Evolutionary conservation across 306 rosid genomes (phyloP), one percentile per base, ranked within the genome.

Genomic region (Cucurbita moschata): DNA sequence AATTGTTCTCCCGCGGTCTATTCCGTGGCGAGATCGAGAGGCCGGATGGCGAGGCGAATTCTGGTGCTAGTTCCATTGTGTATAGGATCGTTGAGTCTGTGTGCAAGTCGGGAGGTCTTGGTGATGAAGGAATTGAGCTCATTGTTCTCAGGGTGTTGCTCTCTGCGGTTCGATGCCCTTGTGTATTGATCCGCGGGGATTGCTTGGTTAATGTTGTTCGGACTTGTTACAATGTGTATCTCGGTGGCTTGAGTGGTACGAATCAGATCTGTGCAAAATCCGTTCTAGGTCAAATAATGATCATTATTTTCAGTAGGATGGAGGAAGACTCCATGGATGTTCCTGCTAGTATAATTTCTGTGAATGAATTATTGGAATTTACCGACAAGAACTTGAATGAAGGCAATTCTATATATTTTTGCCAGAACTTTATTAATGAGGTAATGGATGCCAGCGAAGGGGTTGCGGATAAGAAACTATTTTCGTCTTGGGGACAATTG

Each of bases 241-340:
- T 95, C n/a, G 96, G 97, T 3, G 99, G 99, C 8, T 79, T 86
- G n/a, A 95, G 82, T 59, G 97, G 96, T 4, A 95, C 97, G 69
- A 91, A 91, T 83, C 97, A 95, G 96, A 95, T 95, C 96, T 95
- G 96, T 77, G 99, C 97, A 21, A 95, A 95, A 87, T 88, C 99
- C 13, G 99, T 95, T 77, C 87, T 95, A 56, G 97, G 96, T 51
- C 99, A 95, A 88, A 89, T 95, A 64, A 89, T 91, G 90, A 90
- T 84, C 60, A 82, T 88, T 62, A 91, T 91, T 55, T 95, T 89
- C 81, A 74, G 87, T 70, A 84, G 99, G 79, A 85, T 87, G 21
- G 96, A 95, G 78, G 89, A 88, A 46, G 97, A 91, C 78, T 88
- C 89, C 35, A 77, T 89, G 88, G 86, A 79, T 79, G 85, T 79